Conservation (phyloP, 106 monocot species). For the Phalaenopsis equestris region DNA sequence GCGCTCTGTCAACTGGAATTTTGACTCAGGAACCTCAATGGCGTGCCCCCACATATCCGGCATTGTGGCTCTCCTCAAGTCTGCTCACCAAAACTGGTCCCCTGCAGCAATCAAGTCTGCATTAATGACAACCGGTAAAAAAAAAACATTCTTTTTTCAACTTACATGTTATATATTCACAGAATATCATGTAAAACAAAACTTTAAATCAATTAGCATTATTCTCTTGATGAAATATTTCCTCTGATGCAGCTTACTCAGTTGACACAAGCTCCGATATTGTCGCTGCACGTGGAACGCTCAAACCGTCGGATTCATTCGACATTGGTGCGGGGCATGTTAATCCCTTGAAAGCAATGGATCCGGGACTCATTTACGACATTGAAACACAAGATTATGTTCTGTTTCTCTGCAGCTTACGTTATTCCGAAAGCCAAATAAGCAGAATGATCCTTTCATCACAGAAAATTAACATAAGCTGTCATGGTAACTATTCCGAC, state of each 20-base stretch:
- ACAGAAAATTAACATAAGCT: slow-evolving; percentile 18
- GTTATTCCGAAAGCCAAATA: slow-evolving; percentile 28
- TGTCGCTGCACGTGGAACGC: slow-evolving; percentile 32
- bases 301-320: slow-evolving; percentile 40
- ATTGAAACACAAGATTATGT: slow-evolving; percentile 39
- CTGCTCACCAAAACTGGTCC: slow-evolving; percentile 59
- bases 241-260: slow-evolving; percentile 30
- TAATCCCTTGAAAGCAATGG: slow-evolving; percentile 30
- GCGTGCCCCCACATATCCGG: slow-evolving; percentile 65
- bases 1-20: slow-evolving; percentile 52
- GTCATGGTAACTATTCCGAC: slow-evolving; percentile 14
- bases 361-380: slow-evolving; percentile 59
- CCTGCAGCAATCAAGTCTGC: slow-evolving; percentile 73
- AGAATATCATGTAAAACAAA: neutral
- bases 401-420: slow-evolving; percentile 47
- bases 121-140: slow-evolving; percentile 64
- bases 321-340: slow-evolving; percentile 47
- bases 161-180: neutral
- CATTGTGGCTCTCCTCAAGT: slow-evolving; percentile 52
- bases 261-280: slow-evolving; percentile 42
- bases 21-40: slow-evolving; percentile 73
- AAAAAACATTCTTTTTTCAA: neutral
- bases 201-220: neutral
- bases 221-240: neutral
- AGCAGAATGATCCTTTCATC: slow-evolving; percentile 21